Evolutionary conservation across 345 rosid genomes (phyloP), one percentile per base, ranked within the genome.

Genomic region (Lagerstroemia speciosa): DNA sequence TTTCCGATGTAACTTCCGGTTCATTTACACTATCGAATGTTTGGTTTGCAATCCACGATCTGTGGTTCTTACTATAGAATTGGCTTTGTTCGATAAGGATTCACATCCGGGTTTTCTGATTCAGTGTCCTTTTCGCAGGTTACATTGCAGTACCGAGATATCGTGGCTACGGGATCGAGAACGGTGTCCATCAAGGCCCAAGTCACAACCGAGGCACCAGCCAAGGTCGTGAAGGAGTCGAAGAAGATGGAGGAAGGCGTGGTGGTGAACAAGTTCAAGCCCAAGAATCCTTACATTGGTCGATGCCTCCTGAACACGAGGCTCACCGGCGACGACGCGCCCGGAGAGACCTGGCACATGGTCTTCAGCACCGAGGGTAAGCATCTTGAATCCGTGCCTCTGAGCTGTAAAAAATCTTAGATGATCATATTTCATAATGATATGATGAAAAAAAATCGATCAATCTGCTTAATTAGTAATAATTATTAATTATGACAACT

Each of bases 271-370:
- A 94, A 91, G 81, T 94, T 76, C 85, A 91, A 89, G 80, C 99
- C 97, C 33, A 94, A 89, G 79, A 71, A 81, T 15, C 97, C 99
- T 67, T 91, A 88, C 83, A 83, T 63, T 72, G 97, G 93, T 1
- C 81, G 89, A 64, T 89, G 96, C 83, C 92, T 94, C 72, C 67
- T 94, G 68, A 94, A 94, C 92, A 91, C 96, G 50, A 94, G 82
- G 86, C 88, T 94, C 88, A 94, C 99, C 26, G 99, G 93, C 33
- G 96, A 91, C 73, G 99, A 94, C 64, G 96, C 99, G 69, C 99
- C 99, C 72, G 99, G 97, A 64, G 99, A 94, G 75, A 94, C 99
- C 65, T 84, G 91, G 97, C 99, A 94, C 84, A 94, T 91, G 89
- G 99, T 94, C 75, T 91, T 94, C 86, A 88, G 74, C 93, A 94